Evolutionary conservation across 305 asterid genomes (phyloP), one percentile per base, ranked within the genome.

Genomic region (Fraxinus xanthoxyloides): DNA sequence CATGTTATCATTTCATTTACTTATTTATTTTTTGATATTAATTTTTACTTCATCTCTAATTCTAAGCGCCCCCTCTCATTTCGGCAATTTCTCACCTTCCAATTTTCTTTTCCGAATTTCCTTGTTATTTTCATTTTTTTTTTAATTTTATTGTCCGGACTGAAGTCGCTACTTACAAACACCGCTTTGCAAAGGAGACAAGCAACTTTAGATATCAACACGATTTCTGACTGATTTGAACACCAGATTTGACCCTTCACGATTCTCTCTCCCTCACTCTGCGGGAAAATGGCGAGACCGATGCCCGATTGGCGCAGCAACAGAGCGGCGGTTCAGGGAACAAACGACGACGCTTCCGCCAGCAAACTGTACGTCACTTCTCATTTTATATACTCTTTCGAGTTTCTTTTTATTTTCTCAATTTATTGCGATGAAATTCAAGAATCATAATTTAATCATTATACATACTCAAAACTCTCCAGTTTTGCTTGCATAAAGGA

Each of bases 311-410:
- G 84, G 89, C 93, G 97, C 77, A 94, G 96, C 94, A 93, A 92
- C 88, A 88, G 84, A 77, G 86, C 90, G 69, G 90, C 94, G 36
- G 92, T 91, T 78, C 94, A 91, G 81, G 94, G 92, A 79, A 91
- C 92, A 74, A 89, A 97, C 87, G 98, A 94, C 88, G 99, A 97
- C 81, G 99, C 99, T 83, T 93, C 98, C 59, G 98, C 98, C 54
- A 97, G 98, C 90, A 97, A 97, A 86, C 92, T 94, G 99, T 94
- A 88, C 31, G 87, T 19, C 15, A 15, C 32, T 77, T 72, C 46
- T 78, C 12, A 59, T 4, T 35, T 69, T 40, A 3, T 26, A 17
- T 10, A 1, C n/a, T 77, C 54, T 59, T 54, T 3, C n/a, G 17
- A 31, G 76, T 35, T 5, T 17, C 26, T 38, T 69, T 59, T 69